These are phyloP conservation scores for Dothistroma septosporum DNA, from an alignment of 2,329 filamentous ascomycete genomes.

Conservation along the genomic window DNA sequence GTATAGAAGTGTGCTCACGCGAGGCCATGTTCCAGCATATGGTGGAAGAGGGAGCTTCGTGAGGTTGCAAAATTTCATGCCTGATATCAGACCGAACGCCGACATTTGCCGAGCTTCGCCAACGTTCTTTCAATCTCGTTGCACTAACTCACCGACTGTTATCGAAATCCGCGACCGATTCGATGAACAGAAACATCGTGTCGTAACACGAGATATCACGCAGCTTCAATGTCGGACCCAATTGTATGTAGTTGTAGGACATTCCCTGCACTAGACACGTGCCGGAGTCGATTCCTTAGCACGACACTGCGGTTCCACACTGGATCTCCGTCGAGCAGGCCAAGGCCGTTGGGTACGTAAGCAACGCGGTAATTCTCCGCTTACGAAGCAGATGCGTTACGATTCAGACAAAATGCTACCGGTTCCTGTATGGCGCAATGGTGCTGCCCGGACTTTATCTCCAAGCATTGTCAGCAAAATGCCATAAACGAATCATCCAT, in stretches of 20 bases:
- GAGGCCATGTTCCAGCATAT: too few species aligned
- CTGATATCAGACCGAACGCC: too few species aligned
- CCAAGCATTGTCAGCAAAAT: not conserved
- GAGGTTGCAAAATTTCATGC: too few species aligned
- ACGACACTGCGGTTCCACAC: not conserved
- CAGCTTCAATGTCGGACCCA: too few species aligned
- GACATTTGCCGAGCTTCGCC: too few species aligned
- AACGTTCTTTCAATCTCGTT: too few species aligned
- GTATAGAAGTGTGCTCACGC: too few species aligned
- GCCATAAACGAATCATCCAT: not conserved
- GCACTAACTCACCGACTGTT: too few species aligned
- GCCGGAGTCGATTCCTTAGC: not conserved
- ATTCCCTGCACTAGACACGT: not conserved
- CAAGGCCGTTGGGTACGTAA: not conserved
- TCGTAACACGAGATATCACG: too few species aligned
- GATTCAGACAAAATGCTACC: not conserved
- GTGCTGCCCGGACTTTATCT: not conserved
- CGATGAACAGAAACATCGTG: too few species aligned
- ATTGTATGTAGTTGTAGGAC: not conserved
- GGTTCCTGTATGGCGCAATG: not conserved
- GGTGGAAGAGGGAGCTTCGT: too few species aligned
- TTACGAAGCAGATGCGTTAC: not conserved
- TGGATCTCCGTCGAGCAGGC: not conserved
- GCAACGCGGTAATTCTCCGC: not conserved
- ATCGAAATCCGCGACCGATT: too few species aligned